A percentile compares a stretch with the other conserved stretches of the same genome.
Evolutionary conservation across 169 alveolate species (phyloP).

Genomic region (Plasmodium falciparum): DNA sequence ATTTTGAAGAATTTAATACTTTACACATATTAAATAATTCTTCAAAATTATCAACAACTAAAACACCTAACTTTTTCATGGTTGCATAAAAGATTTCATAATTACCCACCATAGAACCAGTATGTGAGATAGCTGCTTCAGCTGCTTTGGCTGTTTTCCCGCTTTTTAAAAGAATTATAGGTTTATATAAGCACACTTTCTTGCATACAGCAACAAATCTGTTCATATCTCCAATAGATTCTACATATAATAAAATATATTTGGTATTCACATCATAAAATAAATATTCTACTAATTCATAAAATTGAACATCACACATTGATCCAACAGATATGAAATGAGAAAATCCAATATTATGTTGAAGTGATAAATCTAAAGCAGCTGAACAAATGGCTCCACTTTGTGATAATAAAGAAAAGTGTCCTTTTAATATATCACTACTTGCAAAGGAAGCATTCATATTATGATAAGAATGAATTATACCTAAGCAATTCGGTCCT

Average conservation of each 20-base stretch:
- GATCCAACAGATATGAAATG: slow-evolving; percentile 88
- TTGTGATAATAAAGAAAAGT: slow-evolving; percentile 83
- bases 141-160: slow-evolving; percentile 87
- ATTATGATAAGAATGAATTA: slow-evolving; percentile 76
- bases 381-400: slow-evolving; percentile 89
- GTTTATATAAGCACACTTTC: slow-evolving; percentile 82
- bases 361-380: slow-evolving; percentile 87
- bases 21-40: slow-evolving; percentile 84
- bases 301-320: slow-evolving; percentile 84
- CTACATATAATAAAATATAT: slow-evolving; percentile 85
- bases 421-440: slow-evolving; percentile 75
- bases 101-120: slow-evolving; percentile 88
- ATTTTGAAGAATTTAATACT: slow-evolving; percentile 76
- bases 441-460: slow-evolving; percentile 85
- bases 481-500: slow-evolving; percentile 88
- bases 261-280: slow-evolving; percentile 83
- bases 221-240: slow-evolving; percentile 85
- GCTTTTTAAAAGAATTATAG: slow-evolving; percentile 86
- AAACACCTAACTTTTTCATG: slow-evolving; percentile 83
- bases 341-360: slow-evolving; percentile 87
- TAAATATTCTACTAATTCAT: slow-evolving; percentile 82
- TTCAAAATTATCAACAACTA: slow-evolving; percentile 83
- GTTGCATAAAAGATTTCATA: slow-evolving; percentile 86
- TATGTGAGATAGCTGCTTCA: slow-evolving; percentile 88
- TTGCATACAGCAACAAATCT: slow-evolving; percentile 82